A percentile compares a stretch with the other conserved stretches of the same genome.
phyloP scores from a whole-genome alignment of 2,329 filamentous ascomycete genomes.

The Diatrype stigma region DNA sequence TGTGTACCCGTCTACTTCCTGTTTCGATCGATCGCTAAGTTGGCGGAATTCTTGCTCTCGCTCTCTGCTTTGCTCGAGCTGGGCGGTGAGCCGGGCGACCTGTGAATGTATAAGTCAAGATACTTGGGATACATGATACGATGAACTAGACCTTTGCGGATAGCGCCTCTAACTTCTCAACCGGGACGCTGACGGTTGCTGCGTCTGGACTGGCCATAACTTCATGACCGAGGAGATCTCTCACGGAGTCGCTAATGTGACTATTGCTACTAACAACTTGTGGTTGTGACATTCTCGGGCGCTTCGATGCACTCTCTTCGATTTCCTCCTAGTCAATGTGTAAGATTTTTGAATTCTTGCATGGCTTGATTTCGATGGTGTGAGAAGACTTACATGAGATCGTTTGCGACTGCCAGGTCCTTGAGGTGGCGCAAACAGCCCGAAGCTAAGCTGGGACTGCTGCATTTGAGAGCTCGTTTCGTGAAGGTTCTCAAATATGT shows the following conservation, averaged over 20 bases:
- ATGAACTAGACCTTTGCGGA: conserved; percentile 23
- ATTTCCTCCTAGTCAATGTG: conserved; percentile 28
- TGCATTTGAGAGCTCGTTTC: conserved; percentile 30
- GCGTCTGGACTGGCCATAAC: conserved; percentile 13
- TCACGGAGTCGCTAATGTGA: conserved; percentile 28
- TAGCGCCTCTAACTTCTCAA: conserved; percentile 27
- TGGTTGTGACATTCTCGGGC: conserved; percentile 25
- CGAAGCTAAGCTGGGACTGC: conserved; percentile 25
- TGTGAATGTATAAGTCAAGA: conserved; percentile 17
- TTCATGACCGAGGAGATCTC: conserved; percentile 22
- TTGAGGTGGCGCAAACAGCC: conserved; percentile 13
- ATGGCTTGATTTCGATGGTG: background rate
- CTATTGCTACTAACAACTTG: conserved; percentile 21
- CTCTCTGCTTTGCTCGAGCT: conserved; percentile 28
- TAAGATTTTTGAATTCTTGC: conserved; percentile 11
- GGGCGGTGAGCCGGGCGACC: conserved; percentile 34
- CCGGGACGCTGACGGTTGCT: conserved; percentile 27
- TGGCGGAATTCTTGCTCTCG: conserved; percentile 34
- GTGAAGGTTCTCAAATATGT: conserved; percentile 45
- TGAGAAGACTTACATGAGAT: conserved; percentile 37
- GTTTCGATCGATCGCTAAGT: conserved; percentile 40
- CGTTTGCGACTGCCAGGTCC: conserved; percentile 37
- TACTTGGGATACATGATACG: background rate
- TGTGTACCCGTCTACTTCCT: conserved; percentile 41
- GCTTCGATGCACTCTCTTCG: conserved; percentile 28